Evolutionary conservation across 1,284 basidiomycete species (phyloP).

Genomic region (Bjerkandera adusta): DNA sequence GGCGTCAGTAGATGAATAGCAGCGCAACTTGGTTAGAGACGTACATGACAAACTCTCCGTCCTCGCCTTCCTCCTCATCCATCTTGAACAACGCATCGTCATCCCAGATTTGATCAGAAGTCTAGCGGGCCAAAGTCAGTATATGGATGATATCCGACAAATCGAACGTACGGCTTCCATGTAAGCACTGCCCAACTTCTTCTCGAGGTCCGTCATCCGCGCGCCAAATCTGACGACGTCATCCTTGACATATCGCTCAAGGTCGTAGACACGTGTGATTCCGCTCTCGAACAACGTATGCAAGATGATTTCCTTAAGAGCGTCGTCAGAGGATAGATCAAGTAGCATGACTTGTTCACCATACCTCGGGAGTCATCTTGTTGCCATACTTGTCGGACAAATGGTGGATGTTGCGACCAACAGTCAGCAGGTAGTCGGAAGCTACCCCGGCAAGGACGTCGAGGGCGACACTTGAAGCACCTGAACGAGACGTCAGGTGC

Average conservation of each 20-base stretch:
- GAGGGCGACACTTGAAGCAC: conserved; percentile 66
- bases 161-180: conserved; percentile 67
- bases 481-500: conserved; percentile 31
- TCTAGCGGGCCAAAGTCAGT: conserved; percentile 32
- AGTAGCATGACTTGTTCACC: conserved; percentile 6
- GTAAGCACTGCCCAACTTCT: conserved; percentile 83
- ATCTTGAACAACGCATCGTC: conserved; percentile 77
- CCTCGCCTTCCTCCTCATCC: conserved; percentile 74
- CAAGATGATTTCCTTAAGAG: conserved; percentile 80
- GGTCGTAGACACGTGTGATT: conserved; percentile 67
- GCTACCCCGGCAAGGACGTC: conserved; percentile 82
- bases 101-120: conserved; percentile 60
- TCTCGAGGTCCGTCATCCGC: conserved; percentile 77
- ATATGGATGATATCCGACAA: neutral
- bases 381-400: conserved; percentile 79
- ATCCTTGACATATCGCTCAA: conserved; percentile 88
- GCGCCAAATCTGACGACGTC: conserved; percentile 84
- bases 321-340: conserved; percentile 8
- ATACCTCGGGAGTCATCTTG: conserved; percentile 81
- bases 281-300: conserved; percentile 90
- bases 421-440: conserved; percentile 80
- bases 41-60: conserved; percentile 71
- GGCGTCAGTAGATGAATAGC: conserved; percentile 1
- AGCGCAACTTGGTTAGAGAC: conserved; percentile 26
- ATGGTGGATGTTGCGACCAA: conserved; percentile 84